These are phyloP conservation scores for Croton setiger DNA, from an alignment of 441 rosid genomes.

Conservation along the genomic window DNA sequence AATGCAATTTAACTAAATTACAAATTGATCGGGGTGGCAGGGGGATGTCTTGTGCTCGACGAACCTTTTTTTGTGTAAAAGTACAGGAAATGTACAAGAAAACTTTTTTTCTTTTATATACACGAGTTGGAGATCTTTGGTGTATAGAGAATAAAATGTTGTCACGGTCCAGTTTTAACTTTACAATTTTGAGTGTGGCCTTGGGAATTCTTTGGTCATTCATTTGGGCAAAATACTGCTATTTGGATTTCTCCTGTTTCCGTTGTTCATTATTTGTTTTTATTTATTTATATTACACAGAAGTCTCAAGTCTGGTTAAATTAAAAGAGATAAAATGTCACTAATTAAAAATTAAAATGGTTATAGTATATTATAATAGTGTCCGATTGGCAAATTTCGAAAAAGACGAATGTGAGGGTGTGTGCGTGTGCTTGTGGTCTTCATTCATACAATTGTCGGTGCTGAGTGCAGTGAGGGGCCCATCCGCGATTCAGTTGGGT, in stretches of 20 bases:
- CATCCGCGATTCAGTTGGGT: background rate
- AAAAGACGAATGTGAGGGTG: too few species aligned
- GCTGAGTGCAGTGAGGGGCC: background rate
- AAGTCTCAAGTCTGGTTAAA: too few species aligned
- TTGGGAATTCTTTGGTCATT: background rate
- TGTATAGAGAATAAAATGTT: slow-evolving; percentile 4
- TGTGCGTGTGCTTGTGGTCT: too few species aligned
- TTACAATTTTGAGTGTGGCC: background rate
- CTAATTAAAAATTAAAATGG: too few species aligned
- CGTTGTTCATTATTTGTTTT: too few species aligned
- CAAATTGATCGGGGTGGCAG: slow-evolving; percentile 6
- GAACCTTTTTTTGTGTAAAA: slow-evolving; percentile 9
- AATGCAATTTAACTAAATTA: background rate
- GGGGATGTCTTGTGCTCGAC: slow-evolving; percentile 16
- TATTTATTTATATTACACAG: too few species aligned
- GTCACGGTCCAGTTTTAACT: background rate
- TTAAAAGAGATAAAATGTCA: too few species aligned
- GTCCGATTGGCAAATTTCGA: too few species aligned
- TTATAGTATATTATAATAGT: too few species aligned
- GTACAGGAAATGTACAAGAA: slow-evolving; percentile 16
- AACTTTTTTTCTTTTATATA: background rate
- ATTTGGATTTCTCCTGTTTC: too few species aligned
- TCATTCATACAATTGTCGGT: background rate
- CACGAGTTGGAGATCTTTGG: background rate
- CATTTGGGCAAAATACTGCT: too few species aligned